These are phyloP conservation scores for Trichoderma asperelloides DNA, from an alignment of 495 filamentous ascomycete genomes.

Conservation along the genomic window DNA sequence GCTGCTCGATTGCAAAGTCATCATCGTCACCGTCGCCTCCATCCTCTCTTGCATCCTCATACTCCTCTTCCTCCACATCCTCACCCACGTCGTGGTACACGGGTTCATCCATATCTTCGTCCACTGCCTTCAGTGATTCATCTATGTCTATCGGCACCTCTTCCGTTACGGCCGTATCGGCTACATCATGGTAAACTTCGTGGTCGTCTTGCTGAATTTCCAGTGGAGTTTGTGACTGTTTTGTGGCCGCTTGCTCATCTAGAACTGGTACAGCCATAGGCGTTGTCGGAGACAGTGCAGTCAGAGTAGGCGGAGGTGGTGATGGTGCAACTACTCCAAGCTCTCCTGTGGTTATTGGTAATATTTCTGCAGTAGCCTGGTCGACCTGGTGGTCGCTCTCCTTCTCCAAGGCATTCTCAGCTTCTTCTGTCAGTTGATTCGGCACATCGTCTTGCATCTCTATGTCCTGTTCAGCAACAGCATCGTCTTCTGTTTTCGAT, in stretches of 20 bases:
- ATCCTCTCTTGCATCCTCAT: conserved; percentile 11
- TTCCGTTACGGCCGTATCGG: neutral
- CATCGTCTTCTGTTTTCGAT: neutral
- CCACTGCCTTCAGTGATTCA: neutral
- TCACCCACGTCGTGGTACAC: conserved; percentile 5
- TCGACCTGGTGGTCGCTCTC: neutral
- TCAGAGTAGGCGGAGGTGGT: neutral
- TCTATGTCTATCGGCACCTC: neutral
- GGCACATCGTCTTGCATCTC: neutral
- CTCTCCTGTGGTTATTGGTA: neutral
- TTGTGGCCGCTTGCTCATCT: neutral
- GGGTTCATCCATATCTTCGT: neutral
- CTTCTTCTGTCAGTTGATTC: neutral
- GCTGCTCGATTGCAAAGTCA: conserved; percentile 7
- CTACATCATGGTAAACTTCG: neutral
- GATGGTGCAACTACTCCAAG: neutral
- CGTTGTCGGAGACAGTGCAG: neutral
- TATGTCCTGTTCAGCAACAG: neutral
- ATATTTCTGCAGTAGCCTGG: neutral
- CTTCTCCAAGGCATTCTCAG: neutral
- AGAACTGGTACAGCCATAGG: neutral
- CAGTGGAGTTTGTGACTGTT: neutral
- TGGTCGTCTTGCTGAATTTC: neutral
- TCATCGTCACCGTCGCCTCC: conserved; percentile 5
- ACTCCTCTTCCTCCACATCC: conserved; percentile 8